Evolutionary conservation across 805 yeast genomes (phyloP), one percentile per base, ranked within the genome.

Genomic region (Candida dajiaensis): DNA sequence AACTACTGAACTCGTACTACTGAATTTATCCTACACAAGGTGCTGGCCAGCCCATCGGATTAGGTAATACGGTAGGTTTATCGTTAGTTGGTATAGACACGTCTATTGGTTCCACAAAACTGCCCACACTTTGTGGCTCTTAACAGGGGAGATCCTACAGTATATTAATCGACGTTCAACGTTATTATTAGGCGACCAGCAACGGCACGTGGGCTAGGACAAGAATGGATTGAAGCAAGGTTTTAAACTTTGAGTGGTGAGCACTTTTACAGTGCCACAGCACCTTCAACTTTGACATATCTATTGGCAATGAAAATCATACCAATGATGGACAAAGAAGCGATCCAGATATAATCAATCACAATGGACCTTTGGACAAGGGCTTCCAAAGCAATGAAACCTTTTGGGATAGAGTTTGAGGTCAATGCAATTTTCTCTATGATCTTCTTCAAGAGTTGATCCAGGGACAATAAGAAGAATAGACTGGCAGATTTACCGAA

Each of bases 291-390:
- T 18, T 16, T 33, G 36, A 33, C 20, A 16, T 16, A 33, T 33
- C 36, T 33, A 20, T 33, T 33, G 11, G 36, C 36, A 16, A 33
- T n/a, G 36, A 42, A 35, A 22, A 21, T 23, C 41, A 42, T 22
- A 35, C 38, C 36, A 16, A 36, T 4, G 52, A 55, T 33, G 12
- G 36, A 33, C 18, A 33, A 18, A 11, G 36, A n/a, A 3, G 20
- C 20, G 11, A 33, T 33, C 36, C 36, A 33, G 13, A 33, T 8
- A 12, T 33, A n/a, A 33, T 33, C 36, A 16, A 33, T 4, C 18
- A 33, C 36, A 4, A 11, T 6, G 4, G 36, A 16, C n/a, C 31
- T 4, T 4, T 28, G 8, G 31, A 28, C 31, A 28, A 28, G 3
- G n/a, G 31, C 31, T 28, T 28, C 31, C 7, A 28, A n/a, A 13